Conservation (phyloP, 495 filamentous ascomycete species). For the Rostrohypoxylon terebratum region DNA sequence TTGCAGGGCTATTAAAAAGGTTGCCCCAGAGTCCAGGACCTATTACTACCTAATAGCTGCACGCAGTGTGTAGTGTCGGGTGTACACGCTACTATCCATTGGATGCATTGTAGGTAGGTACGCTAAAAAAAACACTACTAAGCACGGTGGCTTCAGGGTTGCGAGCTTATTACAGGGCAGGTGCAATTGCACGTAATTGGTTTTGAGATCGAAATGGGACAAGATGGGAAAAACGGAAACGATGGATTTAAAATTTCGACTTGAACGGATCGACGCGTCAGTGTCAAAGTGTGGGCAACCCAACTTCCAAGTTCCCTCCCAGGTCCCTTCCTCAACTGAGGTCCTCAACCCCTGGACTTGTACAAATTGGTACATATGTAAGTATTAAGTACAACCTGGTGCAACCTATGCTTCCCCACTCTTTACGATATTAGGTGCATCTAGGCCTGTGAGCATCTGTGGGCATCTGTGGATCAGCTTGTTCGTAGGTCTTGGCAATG, state of each 20-base stretch:
- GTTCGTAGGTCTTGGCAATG: conserved; percentile 26
- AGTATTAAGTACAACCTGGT: conserved; percentile 6
- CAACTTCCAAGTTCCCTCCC: not conserved
- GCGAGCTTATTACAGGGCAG: conserved; percentile 4
- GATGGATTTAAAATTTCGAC: conserved; percentile 30
- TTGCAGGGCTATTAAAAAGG: too few relatives aligned
- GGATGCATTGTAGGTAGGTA: not conserved
- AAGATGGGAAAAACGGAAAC: conserved; percentile 26
- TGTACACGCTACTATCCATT: not conserved
- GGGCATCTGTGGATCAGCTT: not conserved
- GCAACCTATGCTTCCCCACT: conserved; percentile 22
- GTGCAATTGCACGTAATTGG: not conserved
- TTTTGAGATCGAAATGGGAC: conserved; percentile 20
- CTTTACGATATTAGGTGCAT: conserved; percentile 37
- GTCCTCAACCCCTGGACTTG: conserved; percentile 7
- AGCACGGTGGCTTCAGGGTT: not conserved
- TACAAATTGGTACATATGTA: conserved; percentile 9
- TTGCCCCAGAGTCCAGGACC: too few relatives aligned
- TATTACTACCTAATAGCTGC: too few relatives aligned
- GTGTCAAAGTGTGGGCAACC: conserved; percentile 18
- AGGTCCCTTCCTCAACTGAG: not conserved
- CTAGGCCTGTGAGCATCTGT: conserved; percentile 17
- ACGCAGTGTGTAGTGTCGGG: too few relatives aligned
- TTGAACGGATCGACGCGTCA: conserved; percentile 44
- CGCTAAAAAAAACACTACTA: too few relatives aligned